Evolutionary conservation across 1,284 basidiomycete species (phyloP), one percentile per base, ranked within the genome.

Genomic region (Wallemia mellicola): DNA sequence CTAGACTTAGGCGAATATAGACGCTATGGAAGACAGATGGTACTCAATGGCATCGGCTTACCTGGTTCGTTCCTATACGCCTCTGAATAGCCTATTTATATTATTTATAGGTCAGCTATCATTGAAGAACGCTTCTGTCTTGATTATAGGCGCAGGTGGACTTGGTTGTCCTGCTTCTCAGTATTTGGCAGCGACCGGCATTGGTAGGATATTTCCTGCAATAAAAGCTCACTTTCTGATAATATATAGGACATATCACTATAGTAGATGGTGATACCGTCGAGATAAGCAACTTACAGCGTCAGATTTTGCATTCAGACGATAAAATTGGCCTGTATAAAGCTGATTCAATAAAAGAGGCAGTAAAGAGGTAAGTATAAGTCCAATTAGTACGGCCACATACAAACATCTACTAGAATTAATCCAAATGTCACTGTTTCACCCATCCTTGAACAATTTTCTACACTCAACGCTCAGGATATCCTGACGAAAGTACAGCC

Each of bases 1-100:
- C 65, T 76, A 54, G 64, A 65, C 5, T 66, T 73, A 5, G 67
- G 71, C 54, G 91, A 96, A 66, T 96, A 94, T 69, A 73, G 75
- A 64, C 77, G 92, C 57, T 98, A 96, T 77, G 89, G 91, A 25
- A 76, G 94, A 55, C 94, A 99, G 68, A 94, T 99, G 88, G 89
- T 98, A 64, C 74, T 96, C 60, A 80, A 87, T 61, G 81, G 80
- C 25, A 83, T 95, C 67, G 92, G 92, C 0, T 74, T 96, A 1
- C 73, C 77, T 68, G 87, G 86, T 83, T 61, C 59, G 71, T 54
- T 1, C 17, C 32, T 22, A 19, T 60, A 27, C 62, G 17, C 48
- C 57, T 55, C 61, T n/a, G 24, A 2, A 11, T 28, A 11, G 28
- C 62, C 62, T 58, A 32, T 55, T 56, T n/a, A n/a, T n/a, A 2